Percentiles rank a stretch among this genome's conserved stretches.
Conservation (phyloP, 1,284 basidiomycete species). For the Sporisorium exsertum region DNA sequence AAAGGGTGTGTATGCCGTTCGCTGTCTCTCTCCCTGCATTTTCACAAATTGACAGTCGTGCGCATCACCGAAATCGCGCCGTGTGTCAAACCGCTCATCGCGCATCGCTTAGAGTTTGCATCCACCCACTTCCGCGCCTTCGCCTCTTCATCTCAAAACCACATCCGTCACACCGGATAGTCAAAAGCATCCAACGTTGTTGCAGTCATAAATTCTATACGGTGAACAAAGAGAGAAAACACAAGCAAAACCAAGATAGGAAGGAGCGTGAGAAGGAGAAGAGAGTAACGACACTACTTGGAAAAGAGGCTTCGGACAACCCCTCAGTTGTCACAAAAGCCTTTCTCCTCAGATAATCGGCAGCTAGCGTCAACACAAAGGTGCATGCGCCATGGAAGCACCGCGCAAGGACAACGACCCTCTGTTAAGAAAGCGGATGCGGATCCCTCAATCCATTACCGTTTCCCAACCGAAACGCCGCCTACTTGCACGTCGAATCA, state of each 20-base stretch:
- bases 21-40: too few species aligned
- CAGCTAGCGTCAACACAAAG: conserved; percentile 1
- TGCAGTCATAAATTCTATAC: conserved; percentile 43
- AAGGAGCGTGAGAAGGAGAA: conserved; percentile 4
- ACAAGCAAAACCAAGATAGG: conserved; percentile 5
- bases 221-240: conserved; percentile 17
- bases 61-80: not conserved
- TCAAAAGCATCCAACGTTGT: conserved; percentile 1
- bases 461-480: not conserved
- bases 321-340: conserved; percentile 33
- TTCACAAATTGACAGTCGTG: conserved; percentile 1
- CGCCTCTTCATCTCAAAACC: not conserved
- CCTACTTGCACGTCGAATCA: not conserved
- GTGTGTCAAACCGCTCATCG: not conserved
- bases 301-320: conserved; percentile 11
- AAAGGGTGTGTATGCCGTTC: not conserved
- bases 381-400: not conserved
- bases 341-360: not conserved
- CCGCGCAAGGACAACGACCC: not conserved
- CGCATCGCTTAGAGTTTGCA: not conserved
- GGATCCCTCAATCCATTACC: conserved; percentile 44
- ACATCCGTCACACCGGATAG: not conserved
- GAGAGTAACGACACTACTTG: not conserved
- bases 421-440: not conserved
- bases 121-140: not conserved